phyloP scores from a whole-genome alignment of 164 flowering plant species.

The Liriodendron chinense region DNA sequence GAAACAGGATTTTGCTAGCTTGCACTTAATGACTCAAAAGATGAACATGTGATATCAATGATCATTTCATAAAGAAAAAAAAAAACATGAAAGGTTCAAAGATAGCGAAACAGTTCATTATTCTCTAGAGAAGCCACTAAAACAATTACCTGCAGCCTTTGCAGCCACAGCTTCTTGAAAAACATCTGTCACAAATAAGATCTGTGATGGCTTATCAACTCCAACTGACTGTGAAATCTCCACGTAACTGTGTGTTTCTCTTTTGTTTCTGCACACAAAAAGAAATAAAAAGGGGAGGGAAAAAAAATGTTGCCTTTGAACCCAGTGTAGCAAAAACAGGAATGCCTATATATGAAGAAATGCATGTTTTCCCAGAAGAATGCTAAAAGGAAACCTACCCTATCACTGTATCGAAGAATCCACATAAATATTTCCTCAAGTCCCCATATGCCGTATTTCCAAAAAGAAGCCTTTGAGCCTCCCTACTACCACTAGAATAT shows the following conservation, averaged over 20 bases:
- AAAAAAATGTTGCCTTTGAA: not conserved
- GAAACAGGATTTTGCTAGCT: no score
- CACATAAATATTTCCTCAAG: constrained; percentile 75
- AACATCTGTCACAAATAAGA: constrained; percentile 85
- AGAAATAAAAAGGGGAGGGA: not conserved
- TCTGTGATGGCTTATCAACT: constrained; percentile 76
- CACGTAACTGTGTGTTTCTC: constrained; percentile 68
- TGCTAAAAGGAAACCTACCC: constrained; percentile 52
- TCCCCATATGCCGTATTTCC: constrained; percentile 86
- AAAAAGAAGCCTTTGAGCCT: constrained; percentile 93
- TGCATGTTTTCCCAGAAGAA: not conserved
- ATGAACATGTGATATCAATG: no score
- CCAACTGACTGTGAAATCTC: constrained; percentile 77
- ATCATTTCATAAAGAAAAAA: no score
- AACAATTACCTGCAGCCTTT: constrained; percentile 74
- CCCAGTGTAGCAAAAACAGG: not conserved
- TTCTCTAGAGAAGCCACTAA: not conserved
- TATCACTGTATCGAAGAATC: constrained; percentile 79
- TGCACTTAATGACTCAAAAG: no score
- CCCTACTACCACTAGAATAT: constrained; percentile 97
- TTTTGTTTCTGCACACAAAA: constrained; percentile 57
- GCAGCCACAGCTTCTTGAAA: constrained; percentile 91
- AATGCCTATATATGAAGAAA: not conserved
- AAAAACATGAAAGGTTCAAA: no score
- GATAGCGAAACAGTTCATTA: no score